phyloP scores from a whole-genome alignment of 768 basidiomycete species.

The Boletus huronensis region DNA sequence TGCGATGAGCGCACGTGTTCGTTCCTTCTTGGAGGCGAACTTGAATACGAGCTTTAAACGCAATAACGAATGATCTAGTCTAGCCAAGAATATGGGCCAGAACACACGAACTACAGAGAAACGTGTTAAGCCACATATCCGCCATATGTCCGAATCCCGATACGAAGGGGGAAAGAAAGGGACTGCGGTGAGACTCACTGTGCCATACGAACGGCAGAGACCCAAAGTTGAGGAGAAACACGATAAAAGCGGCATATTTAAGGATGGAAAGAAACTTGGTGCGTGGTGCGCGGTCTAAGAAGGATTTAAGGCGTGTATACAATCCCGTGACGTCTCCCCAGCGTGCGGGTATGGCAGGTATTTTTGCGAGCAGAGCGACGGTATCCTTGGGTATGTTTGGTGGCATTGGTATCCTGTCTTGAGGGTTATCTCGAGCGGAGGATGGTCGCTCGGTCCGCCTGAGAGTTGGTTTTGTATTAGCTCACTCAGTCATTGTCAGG shows the following conservation, averaged over 20 bases:
- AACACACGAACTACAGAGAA: constrained; percentile 48
- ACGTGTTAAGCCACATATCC: neutral
- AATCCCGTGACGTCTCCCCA: neutral
- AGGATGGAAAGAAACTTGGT: constrained; percentile 9
- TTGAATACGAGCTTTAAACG: constrained; percentile 36
- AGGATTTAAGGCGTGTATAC: constrained; percentile 1
- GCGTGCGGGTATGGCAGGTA: constrained; percentile 10
- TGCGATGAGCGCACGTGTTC: constrained; percentile 33
- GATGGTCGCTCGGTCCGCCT: neutral
- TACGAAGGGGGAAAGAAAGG: neutral
- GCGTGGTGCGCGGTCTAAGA: constrained; percentile 5
- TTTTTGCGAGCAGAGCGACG: constrained; percentile 9
- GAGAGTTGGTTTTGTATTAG: neutral
- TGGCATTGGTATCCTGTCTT: constrained; percentile 7
- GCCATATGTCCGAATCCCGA: neutral
- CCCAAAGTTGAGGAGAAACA: constrained; percentile 57
- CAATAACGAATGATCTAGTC: constrained; percentile 33
- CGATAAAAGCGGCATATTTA: constrained; percentile 25
- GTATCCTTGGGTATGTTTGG: constrained; percentile 2
- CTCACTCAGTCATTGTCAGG: neutral
- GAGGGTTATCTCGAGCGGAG: neutral
- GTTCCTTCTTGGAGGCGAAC: constrained; percentile 35
- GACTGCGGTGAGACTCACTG: constrained; percentile 40
- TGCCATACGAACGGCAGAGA: constrained; percentile 71
- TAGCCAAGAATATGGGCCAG: constrained; percentile 40